Evolutionary conservation across 2,329 filamentous ascomycete genomes (phyloP).

Genomic region (Penicillium rolfsii): DNA sequence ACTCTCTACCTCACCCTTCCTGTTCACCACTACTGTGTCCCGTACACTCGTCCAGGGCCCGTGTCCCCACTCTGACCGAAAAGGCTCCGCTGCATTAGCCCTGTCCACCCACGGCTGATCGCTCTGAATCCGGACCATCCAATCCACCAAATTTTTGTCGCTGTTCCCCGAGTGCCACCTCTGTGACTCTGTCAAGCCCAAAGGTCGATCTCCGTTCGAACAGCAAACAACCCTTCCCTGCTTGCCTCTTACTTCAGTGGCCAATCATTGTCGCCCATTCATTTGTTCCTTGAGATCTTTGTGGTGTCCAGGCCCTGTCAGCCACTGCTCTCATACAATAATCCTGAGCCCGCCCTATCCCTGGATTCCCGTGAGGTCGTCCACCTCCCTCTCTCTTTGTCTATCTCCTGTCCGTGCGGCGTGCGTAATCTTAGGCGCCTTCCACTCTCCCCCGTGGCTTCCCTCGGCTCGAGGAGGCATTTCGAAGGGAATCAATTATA

Average conservation of each 20-base stretch:
- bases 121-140: conserved; percentile 31
- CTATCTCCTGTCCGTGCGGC: conserved; percentile 27
- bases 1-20: background rate
- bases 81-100: conserved; percentile 35
- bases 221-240: conserved; percentile 13
- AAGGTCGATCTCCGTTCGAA: conserved; percentile 24
- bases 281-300: conserved; percentile 7
- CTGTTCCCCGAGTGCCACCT: conserved; percentile 21
- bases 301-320: conserved; percentile 3
- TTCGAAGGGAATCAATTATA: conserved; percentile 14
- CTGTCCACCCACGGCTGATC: conserved; percentile 33
- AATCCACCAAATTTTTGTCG: conserved; percentile 26
- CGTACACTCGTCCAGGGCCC: conserved; percentile 5
- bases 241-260: conserved; percentile 9
- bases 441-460: conserved; percentile 13
- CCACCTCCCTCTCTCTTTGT: conserved; percentile 6
- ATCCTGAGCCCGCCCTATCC: conserved; percentile 17
- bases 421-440: conserved; percentile 22
- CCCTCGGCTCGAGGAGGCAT: conserved; percentile 16
- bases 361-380: conserved; percentile 26
- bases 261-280: conserved; percentile 26
- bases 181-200: conserved; percentile 13
- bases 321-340: conserved; percentile 3
- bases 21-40: too few species aligned
- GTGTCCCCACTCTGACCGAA: conserved; percentile 29